Conservation (phyloP, 148 eudicot species). For the Suaeda aralocaspica region DNA sequence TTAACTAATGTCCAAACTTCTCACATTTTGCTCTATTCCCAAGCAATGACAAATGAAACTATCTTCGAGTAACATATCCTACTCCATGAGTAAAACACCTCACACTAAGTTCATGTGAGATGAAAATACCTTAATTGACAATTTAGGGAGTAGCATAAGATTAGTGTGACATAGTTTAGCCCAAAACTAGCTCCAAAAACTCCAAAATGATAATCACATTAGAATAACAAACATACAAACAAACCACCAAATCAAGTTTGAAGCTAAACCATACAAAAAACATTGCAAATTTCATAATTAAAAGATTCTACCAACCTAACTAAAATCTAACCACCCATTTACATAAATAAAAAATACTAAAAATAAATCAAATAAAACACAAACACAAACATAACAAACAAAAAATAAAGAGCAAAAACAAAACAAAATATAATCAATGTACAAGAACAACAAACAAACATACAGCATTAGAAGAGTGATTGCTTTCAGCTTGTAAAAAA, state of each 20-base stretch:
- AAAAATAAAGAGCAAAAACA: not conserved
- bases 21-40: not conserved
- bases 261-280: not conserved
- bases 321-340: not conserved
- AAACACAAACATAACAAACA: not conserved
- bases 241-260: too few relatives aligned
- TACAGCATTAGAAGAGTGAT: slow-evolving; percentile 64
- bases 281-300: not conserved
- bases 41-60: not conserved
- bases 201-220: not conserved
- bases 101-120: not conserved
- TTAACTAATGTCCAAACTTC: not conserved
- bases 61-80: not conserved
- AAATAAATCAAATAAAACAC: not conserved
- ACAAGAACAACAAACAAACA: slow-evolving; percentile 35
- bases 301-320: slow-evolving; percentile 6
- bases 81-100: not conserved
- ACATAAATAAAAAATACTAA: not conserved
- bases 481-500: slow-evolving; percentile 52
- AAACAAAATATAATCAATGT: too few relatives aligned
- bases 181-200: not conserved
- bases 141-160: not conserved
- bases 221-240: not conserved
- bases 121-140: not conserved
- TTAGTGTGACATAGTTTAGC: not conserved